phyloP scores from a whole-genome alignment of 257 asterid genomes.

The Solanum lignicaule region DNA sequence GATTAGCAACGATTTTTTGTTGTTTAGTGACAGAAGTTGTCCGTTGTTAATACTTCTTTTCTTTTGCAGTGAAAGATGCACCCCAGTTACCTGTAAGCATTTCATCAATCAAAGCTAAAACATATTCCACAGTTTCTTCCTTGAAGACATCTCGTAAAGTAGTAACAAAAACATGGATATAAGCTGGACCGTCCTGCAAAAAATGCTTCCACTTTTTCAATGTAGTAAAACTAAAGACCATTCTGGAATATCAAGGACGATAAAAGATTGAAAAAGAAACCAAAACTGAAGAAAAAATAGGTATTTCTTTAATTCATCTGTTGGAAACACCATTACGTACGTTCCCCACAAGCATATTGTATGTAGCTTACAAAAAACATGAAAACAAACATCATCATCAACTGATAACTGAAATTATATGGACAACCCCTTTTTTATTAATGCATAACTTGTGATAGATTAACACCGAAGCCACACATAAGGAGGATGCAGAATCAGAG shows the following conservation, averaged over 20 bases:
- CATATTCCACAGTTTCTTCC: constrained; percentile 88
- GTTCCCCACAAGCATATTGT: neutral
- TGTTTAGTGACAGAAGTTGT: neutral
- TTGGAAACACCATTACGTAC: neutral
- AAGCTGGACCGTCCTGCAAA: constrained; percentile 91
- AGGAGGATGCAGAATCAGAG: neutral
- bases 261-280: neutral
- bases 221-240: neutral
- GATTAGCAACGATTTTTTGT: neutral
- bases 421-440: neutral
- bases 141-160: constrained; percentile 71
- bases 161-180: constrained; percentile 61
- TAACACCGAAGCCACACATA: neutral
- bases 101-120: constrained; percentile 79
- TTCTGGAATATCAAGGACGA: neutral
- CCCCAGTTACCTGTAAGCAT: constrained; percentile 55
- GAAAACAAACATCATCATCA: neutral
- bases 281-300: neutral
- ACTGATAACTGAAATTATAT: neutral
- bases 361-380: neutral
- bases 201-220: neutral
- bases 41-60: neutral
- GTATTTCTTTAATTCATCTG: neutral
- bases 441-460: neutral
- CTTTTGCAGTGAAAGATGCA: neutral